Percentiles rank a stretch among this genome's conserved stretches.
Evolutionary conservation across 1,139 yeast species (phyloP).

Genomic region (Yamadazyma dendronema): DNA sequence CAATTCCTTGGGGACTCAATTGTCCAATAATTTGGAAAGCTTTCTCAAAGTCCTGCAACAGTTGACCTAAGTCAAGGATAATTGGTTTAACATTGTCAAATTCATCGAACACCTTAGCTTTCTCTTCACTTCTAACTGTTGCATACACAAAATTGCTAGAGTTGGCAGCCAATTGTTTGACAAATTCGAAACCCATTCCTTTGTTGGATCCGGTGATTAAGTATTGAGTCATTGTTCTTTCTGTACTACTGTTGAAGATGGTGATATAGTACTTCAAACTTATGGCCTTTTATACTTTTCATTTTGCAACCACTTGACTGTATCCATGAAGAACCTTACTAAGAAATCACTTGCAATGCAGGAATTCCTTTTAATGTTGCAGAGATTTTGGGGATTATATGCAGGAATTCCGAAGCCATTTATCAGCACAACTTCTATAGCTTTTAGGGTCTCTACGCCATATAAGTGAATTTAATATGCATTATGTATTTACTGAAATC

Average conservation of each 20-base stretch:
- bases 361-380: background rate
- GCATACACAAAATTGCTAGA: conserved; percentile 14
- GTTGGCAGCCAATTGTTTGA: conserved; percentile 12
- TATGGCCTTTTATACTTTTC: background rate
- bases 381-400: background rate
- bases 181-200: conserved; percentile 21
- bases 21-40: conserved; percentile 6
- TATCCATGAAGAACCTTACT: background rate
- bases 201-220: conserved; percentile 22
- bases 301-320: background rate
- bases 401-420: background rate
- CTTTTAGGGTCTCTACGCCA: too few relatives aligned
- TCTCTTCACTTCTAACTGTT: conserved; percentile 18
- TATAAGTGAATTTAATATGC: too few relatives aligned
- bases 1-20: conserved; percentile 1
- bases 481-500: too few relatives aligned
- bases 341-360: background rate
- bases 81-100: conserved; percentile 7
- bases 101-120: conserved; percentile 7
- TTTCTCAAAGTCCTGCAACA: conserved; percentile 1
- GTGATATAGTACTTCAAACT: background rate
- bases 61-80: conserved; percentile 3
- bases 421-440: background rate
- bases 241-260: background rate
- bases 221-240: conserved; percentile 10